Evolutionary conservation across 2,329 filamentous ascomycete species (phyloP).

Genomic region (Xylariaceae sp.): DNA sequence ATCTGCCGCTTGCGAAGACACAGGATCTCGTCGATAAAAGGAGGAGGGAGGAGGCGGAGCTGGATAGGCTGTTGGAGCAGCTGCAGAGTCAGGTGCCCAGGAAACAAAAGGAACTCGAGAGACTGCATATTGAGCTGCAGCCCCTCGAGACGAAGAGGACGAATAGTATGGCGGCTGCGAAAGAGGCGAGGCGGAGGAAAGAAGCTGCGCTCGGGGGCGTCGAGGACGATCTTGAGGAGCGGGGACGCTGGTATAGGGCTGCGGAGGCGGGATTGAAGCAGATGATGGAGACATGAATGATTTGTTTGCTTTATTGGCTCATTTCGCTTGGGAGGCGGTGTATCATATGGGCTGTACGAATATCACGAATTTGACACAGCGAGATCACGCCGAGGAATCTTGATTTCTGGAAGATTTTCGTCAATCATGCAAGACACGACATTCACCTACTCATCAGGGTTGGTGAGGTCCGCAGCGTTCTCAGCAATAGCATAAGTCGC

Average conservation of each 20-base stretch:
- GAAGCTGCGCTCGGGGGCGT: constrained; percentile 62
- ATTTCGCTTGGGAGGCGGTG: not conserved
- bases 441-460: constrained; percentile 3
- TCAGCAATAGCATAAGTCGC: constrained; percentile 50
- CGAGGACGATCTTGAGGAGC: constrained; percentile 70
- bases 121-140: constrained; percentile 63
- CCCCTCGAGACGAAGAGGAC: constrained; percentile 65
- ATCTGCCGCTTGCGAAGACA: constrained; percentile 56
- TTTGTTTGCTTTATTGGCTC: not conserved
- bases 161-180: constrained; percentile 63
- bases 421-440: not conserved
- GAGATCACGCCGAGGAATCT: not conserved
- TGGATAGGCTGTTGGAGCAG: constrained; percentile 61
- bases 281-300: constrained; percentile 52
- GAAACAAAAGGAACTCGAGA: constrained; percentile 64
- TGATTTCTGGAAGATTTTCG: not conserved
- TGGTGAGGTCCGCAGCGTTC: constrained; percentile 30
- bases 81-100: constrained; percentile 59
- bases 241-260: constrained; percentile 70
- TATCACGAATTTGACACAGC: not conserved
- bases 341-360: not conserved
- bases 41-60: constrained; percentile 49
- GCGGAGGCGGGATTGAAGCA: constrained; percentile 61
- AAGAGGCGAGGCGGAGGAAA: constrained; percentile 65
- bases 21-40: constrained; percentile 47